These are phyloP conservation scores for Penstemon davidsonii DNA, from an alignment of 257 asterid species.

Conservation along the genomic window DNA sequence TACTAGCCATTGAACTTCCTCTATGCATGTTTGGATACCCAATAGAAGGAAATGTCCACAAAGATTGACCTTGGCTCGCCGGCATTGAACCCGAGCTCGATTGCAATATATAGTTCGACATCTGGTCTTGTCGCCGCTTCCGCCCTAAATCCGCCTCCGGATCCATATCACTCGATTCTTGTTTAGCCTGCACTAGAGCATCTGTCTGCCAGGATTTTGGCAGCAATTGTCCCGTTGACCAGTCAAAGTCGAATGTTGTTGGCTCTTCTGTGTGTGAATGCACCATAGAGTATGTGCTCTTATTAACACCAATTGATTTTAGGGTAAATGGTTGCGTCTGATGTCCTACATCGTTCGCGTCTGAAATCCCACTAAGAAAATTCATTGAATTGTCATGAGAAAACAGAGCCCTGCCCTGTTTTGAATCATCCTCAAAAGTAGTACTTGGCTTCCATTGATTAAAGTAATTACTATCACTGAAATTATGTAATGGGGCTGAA, in stretches of 20 bases:
- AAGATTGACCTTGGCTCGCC: slow-evolving; percentile 44
- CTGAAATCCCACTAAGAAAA: slow-evolving; percentile 18
- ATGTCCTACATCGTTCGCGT: slow-evolving; percentile 3
- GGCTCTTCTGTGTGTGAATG: too few species aligned
- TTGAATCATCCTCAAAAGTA: slow-evolving; percentile 4
- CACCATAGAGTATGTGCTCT: too few species aligned
- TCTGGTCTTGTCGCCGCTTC: slow-evolving; percentile 40
- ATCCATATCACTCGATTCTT: slow-evolving; percentile 39
- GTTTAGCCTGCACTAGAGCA: slow-evolving; percentile 47
- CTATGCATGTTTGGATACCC: slow-evolving; percentile 32
- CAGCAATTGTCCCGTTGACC: too few species aligned
- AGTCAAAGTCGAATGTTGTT: too few species aligned
- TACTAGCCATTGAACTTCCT: slow-evolving; percentile 34
- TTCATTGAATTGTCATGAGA: slow-evolving; percentile 30
- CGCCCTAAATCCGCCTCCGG: slow-evolving; percentile 25
- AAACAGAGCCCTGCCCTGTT: slow-evolving; percentile 10
- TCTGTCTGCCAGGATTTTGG: neutral
- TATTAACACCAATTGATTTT: too few species aligned
- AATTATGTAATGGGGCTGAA: slow-evolving; percentile 50
- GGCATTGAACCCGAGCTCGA: slow-evolving; percentile 39
- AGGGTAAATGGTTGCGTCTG: too few species aligned
- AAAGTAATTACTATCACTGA: neutral
- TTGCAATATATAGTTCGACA: slow-evolving; percentile 41
- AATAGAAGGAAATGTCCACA: slow-evolving; percentile 46
- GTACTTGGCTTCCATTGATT: slow-evolving; percentile 17